Evolutionary conservation across 2,329 filamentous ascomycete genomes (phyloP), one percentile per base, ranked within the genome.

Genomic region (Cladosporium phlei): DNA sequence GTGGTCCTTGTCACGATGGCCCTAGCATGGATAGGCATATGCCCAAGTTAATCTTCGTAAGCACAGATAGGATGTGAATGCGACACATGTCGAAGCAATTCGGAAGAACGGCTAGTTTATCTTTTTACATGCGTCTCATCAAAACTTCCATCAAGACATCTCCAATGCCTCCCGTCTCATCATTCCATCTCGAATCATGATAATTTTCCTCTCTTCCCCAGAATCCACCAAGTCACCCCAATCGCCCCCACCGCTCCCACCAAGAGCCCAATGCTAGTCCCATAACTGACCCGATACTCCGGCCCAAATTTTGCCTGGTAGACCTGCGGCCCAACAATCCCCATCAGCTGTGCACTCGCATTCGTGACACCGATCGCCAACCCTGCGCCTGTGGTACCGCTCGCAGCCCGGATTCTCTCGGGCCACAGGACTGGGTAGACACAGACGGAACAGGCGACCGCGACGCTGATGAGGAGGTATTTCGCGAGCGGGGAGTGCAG

Each of bases 371-470:
- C 65, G 38, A 69, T 69, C 3, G 65, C 63, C 11, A 69, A 49
- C 2, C 60, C 67, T 5, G 67, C 66, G 11, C 62, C 64, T 5
- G 67, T 69, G 0, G 66, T 70, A 5, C 66, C 67, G 35, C 61
- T 60, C 4, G 66, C 65, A 3, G 64, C 66, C 19, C 66, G 58
- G 27, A 70, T 69, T 5, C 66, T 59, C 42, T 70, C 67, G 6
- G 66, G 68, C 66, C 66, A 70, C 6, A 70, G 56, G 34, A 69
- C 64, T 1, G 67, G 62, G 46, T 66, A 66, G 47, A 70, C 67
- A 6, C 62, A 65, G 21, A 66, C 63, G 0, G 65, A 66, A 4
- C 63, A 67, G 0, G 67, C 63, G 2, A 65, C 67, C 3, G 67
- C 67, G 19, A 69, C 56, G 47, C 64, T 67, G n/a, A 69, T 61